These are phyloP conservation scores for Coemansia sp. DNA, from an alignment of 192 early-diverging fungal species.

Conservation along the genomic window DNA sequence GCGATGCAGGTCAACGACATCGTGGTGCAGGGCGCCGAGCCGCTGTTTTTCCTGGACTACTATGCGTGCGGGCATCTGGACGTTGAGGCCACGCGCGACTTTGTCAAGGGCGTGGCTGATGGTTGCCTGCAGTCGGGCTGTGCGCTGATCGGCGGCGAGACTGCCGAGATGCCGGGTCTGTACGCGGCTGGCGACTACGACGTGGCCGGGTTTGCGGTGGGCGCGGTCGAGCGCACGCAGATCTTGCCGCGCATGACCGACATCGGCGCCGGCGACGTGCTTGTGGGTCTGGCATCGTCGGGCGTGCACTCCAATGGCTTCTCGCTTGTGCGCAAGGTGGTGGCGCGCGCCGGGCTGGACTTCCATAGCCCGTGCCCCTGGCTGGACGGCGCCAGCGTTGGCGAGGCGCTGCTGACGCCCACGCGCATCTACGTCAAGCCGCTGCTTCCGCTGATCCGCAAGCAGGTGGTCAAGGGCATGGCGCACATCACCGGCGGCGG, in stretches of 20 bases:
- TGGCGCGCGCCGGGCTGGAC: conserved; percentile 71
- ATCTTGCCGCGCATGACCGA: conserved; percentile 82
- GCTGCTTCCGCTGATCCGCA: conserved; percentile 78
- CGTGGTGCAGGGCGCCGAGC: conserved; percentile 98
- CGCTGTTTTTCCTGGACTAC: conserved; percentile 98
- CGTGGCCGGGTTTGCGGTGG: conserved; percentile 95
- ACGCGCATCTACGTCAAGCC: conserved; percentile 96
- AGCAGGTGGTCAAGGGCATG: conserved; percentile 86
- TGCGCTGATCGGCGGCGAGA: conserved; percentile 98
- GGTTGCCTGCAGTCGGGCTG: conserved; percentile 89
- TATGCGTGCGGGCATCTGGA: conserved; percentile 95
- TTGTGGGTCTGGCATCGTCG: conserved; percentile 92
- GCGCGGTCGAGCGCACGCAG: conserved; percentile 88
- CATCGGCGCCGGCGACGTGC: conserved; percentile 78
- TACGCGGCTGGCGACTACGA: conserved; percentile 88
- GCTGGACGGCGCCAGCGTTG: conserved; percentile 58
- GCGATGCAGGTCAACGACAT: conserved; percentile 99
- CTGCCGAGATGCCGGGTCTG: conserved; percentile 98
- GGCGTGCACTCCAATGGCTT: conserved; percentile 99
- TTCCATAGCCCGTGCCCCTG: conserved; percentile 79
- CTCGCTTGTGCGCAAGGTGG: conserved; percentile 92
- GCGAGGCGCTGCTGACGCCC: conserved; percentile 85
- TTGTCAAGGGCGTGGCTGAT: conserved; percentile 91
- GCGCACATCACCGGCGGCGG: conserved; percentile 99
- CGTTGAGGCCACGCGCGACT: conserved; percentile 85